Evolutionary conservation across 2,329 filamentous ascomycete genomes (phyloP).

Genomic region (Dryadomyces quercivorus): DNA sequence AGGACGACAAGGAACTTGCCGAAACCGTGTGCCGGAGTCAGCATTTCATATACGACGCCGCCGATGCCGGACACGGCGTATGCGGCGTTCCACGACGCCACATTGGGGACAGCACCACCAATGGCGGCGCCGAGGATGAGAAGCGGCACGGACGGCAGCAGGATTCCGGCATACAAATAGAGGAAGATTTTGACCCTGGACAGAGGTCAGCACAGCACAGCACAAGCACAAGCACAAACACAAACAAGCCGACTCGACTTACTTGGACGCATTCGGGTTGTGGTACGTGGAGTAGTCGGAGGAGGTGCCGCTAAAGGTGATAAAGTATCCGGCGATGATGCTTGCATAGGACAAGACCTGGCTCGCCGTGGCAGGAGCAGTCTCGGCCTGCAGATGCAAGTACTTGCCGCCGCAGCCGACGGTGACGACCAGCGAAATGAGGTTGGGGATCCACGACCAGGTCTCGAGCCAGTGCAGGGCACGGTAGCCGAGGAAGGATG

Average conservation of each 20-base stretch:
- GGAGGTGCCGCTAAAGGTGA: constrained; percentile 41
- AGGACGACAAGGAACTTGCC: constrained; percentile 34
- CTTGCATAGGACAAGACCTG: constrained; percentile 31
- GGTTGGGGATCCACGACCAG: constrained; percentile 43
- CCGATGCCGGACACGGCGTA: constrained; percentile 29
- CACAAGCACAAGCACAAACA: neutral
- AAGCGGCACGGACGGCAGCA: constrained; percentile 35
- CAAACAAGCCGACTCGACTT: constrained; percentile 8
- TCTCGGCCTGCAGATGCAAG: constrained; percentile 31
- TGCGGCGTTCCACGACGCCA: constrained; percentile 26
- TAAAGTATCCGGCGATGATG: constrained; percentile 37
- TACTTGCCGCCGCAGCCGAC: constrained; percentile 40
- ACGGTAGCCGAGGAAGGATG: constrained; percentile 43
- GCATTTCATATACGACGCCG: constrained; percentile 34
- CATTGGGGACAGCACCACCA: constrained; percentile 33
- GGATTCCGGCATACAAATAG: constrained; percentile 39
- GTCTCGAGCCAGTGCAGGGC: constrained; percentile 41
- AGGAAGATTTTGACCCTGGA: constrained; percentile 26
- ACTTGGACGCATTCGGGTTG: constrained; percentile 29
- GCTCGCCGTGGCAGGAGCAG: constrained; percentile 23
- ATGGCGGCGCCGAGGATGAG: constrained; percentile 38
- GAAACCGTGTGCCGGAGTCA: constrained; percentile 31
- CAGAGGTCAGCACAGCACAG: constrained; percentile 10
- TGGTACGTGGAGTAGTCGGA: constrained; percentile 49
- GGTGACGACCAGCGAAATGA: constrained; percentile 37